Percentiles rank a stretch among this genome's conserved stretches.
These are phyloP conservation scores for Moesziomyces sp. DNA, from an alignment of 1,284 basidiomycete species.

Conservation along the genomic window DNA sequence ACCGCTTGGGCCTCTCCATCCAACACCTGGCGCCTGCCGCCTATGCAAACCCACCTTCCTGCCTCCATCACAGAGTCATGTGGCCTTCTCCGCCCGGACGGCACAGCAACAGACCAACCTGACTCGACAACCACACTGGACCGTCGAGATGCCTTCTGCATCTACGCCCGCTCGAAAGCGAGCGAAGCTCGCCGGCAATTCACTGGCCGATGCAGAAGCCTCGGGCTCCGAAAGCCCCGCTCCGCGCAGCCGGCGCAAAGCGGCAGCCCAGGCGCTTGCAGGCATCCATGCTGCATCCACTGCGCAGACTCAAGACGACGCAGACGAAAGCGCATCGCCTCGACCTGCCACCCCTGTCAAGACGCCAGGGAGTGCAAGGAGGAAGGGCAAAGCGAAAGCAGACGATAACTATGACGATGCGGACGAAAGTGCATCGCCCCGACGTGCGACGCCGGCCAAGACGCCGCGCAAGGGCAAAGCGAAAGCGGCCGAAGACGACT, in stretches of 20 bases:
- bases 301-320: neutral
- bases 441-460: neutral
- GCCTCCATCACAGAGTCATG: neutral
- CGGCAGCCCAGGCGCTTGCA: neutral
- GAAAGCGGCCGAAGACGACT: constrained; percentile 6
- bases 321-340: neutral
- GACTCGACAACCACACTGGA: neutral
- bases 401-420: constrained; percentile 4
- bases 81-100: neutral
- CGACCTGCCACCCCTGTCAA: neutral
- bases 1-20: too few relatives aligned
- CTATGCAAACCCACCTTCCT: neutral
- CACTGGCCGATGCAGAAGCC: neutral
- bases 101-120: constrained; percentile 6
- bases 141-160: constrained; percentile 15
- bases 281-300: neutral
- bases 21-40: neutral
- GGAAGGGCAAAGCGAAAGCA: constrained; percentile 14
- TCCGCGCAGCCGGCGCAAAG: neutral
- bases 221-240: neutral
- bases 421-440: neutral
- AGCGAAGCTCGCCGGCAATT: constrained; percentile 7
- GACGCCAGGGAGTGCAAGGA: constrained; percentile 9
- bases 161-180: constrained; percentile 27
- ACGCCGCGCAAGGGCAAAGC: neutral